phyloP scores from a whole-genome alignment of 169 alveolate species.

The Plasmodium yoelii region DNA sequence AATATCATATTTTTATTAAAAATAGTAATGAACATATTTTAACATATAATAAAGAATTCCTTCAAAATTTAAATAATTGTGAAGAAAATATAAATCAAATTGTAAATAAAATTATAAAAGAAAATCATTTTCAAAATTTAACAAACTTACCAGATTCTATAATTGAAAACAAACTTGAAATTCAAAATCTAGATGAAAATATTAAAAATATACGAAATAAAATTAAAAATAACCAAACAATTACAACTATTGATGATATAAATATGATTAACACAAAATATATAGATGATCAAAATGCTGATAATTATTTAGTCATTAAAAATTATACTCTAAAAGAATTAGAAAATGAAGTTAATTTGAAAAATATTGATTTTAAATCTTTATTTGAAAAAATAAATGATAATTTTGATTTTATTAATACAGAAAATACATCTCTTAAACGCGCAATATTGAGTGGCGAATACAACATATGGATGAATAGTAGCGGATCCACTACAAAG shows the following conservation, averaged over 20 bases:
- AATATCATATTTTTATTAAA: background rate
- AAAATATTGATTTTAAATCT: slow-evolving; percentile 39
- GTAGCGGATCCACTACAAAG: too few species aligned
- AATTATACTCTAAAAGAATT: slow-evolving; percentile 13
- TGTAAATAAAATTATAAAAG: background rate
- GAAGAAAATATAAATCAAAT: background rate
- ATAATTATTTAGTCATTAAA: slow-evolving; percentile 2
- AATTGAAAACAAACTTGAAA: background rate
- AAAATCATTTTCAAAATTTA: background rate
- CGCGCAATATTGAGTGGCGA: slow-evolving; percentile 8
- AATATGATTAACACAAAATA: background rate
- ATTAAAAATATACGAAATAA: slow-evolving; percentile 8
- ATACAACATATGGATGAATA: background rate
- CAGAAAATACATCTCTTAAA: background rate
- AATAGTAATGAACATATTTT: slow-evolving; percentile 9
- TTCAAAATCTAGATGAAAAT: slow-evolving; percentile 3
- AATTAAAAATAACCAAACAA: background rate
- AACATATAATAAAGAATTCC: background rate
- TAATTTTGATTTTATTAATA: slow-evolving; percentile 7
- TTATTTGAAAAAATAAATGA: slow-evolving; percentile 41
- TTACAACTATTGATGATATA: background rate
- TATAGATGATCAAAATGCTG: background rate
- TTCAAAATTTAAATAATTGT: slow-evolving; percentile 18
- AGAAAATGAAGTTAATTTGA: background rate
- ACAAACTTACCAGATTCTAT: background rate